Conservation (phyloP, 78 protist genomes). For the Speleostelium caveatum region DNA sequence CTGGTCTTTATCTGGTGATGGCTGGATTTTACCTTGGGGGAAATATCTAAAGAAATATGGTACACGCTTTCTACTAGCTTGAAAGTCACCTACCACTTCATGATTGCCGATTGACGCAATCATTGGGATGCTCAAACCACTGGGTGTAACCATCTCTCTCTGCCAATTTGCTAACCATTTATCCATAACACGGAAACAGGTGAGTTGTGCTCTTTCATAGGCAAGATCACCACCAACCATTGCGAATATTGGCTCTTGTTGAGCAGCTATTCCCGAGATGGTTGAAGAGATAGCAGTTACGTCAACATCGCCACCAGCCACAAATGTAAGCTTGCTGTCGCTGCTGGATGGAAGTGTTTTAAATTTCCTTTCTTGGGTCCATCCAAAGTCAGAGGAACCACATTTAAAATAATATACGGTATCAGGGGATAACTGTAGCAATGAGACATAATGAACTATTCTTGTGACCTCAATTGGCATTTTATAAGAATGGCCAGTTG, state of each 20-base stretch:
- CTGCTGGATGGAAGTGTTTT: slow-evolving; percentile 7
- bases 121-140: slow-evolving; percentile 31
- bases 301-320: slow-evolving; percentile 68
- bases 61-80: slow-evolving; percentile 8
- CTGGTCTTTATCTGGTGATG: not conserved
- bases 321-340: not conserved
- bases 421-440: not conserved
- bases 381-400: slow-evolving; percentile 15
- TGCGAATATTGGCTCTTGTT: slow-evolving; percentile 57
- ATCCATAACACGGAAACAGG: slow-evolving; percentile 69
- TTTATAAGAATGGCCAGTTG: slow-evolving; percentile 3
- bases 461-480: slow-evolving; percentile 55
- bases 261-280: not conserved
- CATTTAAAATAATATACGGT: slow-evolving; percentile 43
- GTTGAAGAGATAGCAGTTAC: not conserved
- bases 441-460: slow-evolving; percentile 38
- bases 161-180: slow-evolving; percentile 75
- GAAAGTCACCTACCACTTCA: slow-evolving; percentile 67
- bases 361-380: slow-evolving; percentile 16
- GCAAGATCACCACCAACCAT: slow-evolving; percentile 81
- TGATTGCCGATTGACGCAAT: slow-evolving; percentile 74
- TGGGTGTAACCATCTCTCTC: slow-evolving; percentile 42
- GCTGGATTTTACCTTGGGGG: slow-evolving; percentile 19
- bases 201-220: slow-evolving; percentile 58
- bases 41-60: slow-evolving; percentile 53